Evolutionary conservation across 192 early-diverging fungal species (phyloP), one percentile per base, ranked within the genome.

Genomic region (Irineochytrium annulatum): DNA sequence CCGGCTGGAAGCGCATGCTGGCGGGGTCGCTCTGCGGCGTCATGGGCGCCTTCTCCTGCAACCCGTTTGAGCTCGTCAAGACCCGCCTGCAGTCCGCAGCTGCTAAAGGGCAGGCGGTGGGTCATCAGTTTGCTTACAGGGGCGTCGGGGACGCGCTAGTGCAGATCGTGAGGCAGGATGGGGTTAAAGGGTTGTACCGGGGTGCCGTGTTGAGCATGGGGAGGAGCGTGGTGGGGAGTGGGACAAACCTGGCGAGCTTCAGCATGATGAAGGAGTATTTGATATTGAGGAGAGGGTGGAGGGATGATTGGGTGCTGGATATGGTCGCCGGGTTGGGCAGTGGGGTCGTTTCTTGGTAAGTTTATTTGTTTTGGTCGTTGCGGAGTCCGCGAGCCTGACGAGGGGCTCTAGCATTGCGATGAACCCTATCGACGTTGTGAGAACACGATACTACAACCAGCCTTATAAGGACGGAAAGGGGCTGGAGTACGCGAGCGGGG

Each of bases 51-150:
- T 68, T 88, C 48, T 70, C 77, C 8, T 87, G 86, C 34, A 89
- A 89, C 66, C 87, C 87, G 0, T 89, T 89, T 59, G 87, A 89
- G 65, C 70, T 89, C 4, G 74, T 89, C 55, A 89, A 89, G 65
- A 89, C 87, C 17, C 63, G 87, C 41, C 67, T 89, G 54, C 87
- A 89, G 59, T 81, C 78, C 0, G 60, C 80, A 30, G 70, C 78
- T 0, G 52, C 76, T 2, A 68, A 72, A 17, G 70, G 66, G 27
- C 68, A 81, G 6, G 84, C 87, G 3, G 87, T 89, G 22, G 87
- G 87, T 1, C 84, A 86, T 62, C 87, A 89, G 55, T 65, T 62
- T 62, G 39, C 32, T 19, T 83, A 89, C 68, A 83, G 76, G 16
- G 78, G 80, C 30, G 76, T 81, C 0, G 72, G 67, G 67, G 72